phyloP scores from a whole-genome alignment of 2,329 filamentous ascomycete genomes.

The Fusarium sp. region DNA sequence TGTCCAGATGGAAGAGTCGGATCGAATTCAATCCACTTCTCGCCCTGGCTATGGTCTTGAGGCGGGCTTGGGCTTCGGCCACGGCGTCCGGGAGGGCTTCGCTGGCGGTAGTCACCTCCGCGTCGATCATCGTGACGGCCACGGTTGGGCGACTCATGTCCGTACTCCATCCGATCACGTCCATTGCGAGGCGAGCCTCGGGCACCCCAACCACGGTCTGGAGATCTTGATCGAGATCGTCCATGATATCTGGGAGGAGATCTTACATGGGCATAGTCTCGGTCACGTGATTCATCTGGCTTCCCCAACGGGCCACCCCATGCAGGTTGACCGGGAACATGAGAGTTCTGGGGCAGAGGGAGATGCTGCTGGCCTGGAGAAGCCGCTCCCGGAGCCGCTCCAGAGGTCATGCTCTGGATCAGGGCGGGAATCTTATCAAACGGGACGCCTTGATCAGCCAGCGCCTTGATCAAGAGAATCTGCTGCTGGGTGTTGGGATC shows the following conservation, averaged over 20 bases:
- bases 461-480: slow-evolving; percentile 78
- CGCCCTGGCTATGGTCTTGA: slow-evolving; percentile 47
- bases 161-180: slow-evolving; percentile 78
- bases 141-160: slow-evolving; percentile 74
- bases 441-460: slow-evolving; percentile 80
- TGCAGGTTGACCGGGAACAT: slow-evolving; percentile 48
- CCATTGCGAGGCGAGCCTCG: slow-evolving; percentile 73
- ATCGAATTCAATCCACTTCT: slow-evolving; percentile 87
- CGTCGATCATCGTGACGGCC: slow-evolving; percentile 69
- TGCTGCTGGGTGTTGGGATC: slow-evolving; percentile 75
- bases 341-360: slow-evolving; percentile 57
- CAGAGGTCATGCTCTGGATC: slow-evolving; percentile 63
- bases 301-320: slow-evolving; percentile 47
- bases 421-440: slow-evolving; percentile 78
- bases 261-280: slow-evolving; percentile 67
- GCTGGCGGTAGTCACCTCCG: slow-evolving; percentile 83
- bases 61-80: slow-evolving; percentile 72
- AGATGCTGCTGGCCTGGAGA: slow-evolving; percentile 44
- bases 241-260: slow-evolving; percentile 70
- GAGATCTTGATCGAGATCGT: slow-evolving; percentile 83
- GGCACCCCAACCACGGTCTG: slow-evolving; percentile 77
- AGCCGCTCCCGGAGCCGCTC: slow-evolving; percentile 45
- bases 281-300: slow-evolving; percentile 66
- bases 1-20: slow-evolving; percentile 76
- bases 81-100: slow-evolving; percentile 80